Evolutionary conservation across 768 basidiomycete species (phyloP).

Genomic region (Tricholoma sp.): DNA sequence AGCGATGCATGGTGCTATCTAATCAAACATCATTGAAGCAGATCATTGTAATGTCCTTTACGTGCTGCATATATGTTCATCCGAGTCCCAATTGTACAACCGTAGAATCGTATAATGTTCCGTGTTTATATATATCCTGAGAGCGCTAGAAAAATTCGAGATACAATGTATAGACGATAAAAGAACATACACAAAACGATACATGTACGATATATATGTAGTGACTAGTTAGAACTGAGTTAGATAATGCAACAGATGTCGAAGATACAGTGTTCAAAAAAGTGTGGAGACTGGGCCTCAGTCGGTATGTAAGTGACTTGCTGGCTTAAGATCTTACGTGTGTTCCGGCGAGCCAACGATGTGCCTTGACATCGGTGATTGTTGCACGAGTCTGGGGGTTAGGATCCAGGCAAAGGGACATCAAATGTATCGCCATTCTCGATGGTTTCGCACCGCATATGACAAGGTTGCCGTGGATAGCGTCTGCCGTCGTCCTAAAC

Average conservation of each 20-base stretch:
- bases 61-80: not conserved
- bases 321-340: not conserved
- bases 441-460: conserved; percentile 34
- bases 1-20: not conserved
- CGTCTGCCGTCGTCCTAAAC: conserved; percentile 83
- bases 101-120: too few species aligned
- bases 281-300: not conserved
- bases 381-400: conserved; percentile 77
- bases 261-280: not conserved
- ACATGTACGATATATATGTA: not conserved
- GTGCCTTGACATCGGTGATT: conserved; percentile 74
- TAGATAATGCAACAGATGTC: not conserved
- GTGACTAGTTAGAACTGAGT: conserved; percentile 2
- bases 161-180: not conserved
- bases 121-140: too few species aligned
- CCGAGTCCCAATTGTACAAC: not conserved
- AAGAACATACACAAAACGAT: conserved; percentile 4
- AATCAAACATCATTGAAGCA: too few species aligned
- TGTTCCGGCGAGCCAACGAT: conserved; percentile 64
- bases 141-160: too few species aligned
- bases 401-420: conserved; percentile 78
- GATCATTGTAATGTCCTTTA: too few species aligned
- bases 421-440: conserved; percentile 50
- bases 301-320: not conserved
- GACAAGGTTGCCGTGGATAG: conserved; percentile 59